Base-by-base conservation (phyloP, 805 yeast genomes). In the Spathaspora gorwiae region DNA sequence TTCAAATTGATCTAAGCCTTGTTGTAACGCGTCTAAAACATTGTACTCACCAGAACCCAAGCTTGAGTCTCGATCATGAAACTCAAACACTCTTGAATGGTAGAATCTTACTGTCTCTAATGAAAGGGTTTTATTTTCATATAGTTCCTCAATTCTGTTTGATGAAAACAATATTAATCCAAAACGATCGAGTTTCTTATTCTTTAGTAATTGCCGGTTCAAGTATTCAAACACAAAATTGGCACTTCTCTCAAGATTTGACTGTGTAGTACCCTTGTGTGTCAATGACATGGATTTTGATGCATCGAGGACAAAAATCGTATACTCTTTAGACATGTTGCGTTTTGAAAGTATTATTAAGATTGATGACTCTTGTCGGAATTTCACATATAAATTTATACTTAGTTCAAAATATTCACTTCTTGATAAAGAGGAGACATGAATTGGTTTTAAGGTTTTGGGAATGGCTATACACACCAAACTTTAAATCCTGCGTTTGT, bases 251-350 rank as follows among this genome's bases (percentile, higher is more conserved):
- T 62, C 67, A 10, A 73, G 51, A 57, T 70, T 59, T 50, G 61
- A 73, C 14, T 64, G 71, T 12, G 27, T 51, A 66, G 75, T 47
- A 55, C 69, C 65, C 68, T 60, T 34, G 65, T 58, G 24, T 57
- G 60, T 46, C 51, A 63, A 34, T 62, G 73, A 58, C 80, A 73
- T 55, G 51, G 74, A 50, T 56, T 68, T 65, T 9, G 78, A 70
- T 11, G 73, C 61, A 55, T 82, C 87, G 12, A 79, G 68, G 8
- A 80, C 65, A 50, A 75, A 79, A 1, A 67, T 61, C 0, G 81
- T 75, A 30, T 64, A 62, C 43, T 70, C 76, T 53, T 72, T 50
- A 10, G 49, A 44, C 47, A 47, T 43, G 12, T 19, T 19, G 24
- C 5, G 24, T 19, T 19, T 19, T 19, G 41, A 12, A 2, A 6